Base-by-base conservation (phyloP, 2,329 filamentous ascomycete species). In the Hypoxylon sp. region DNA sequence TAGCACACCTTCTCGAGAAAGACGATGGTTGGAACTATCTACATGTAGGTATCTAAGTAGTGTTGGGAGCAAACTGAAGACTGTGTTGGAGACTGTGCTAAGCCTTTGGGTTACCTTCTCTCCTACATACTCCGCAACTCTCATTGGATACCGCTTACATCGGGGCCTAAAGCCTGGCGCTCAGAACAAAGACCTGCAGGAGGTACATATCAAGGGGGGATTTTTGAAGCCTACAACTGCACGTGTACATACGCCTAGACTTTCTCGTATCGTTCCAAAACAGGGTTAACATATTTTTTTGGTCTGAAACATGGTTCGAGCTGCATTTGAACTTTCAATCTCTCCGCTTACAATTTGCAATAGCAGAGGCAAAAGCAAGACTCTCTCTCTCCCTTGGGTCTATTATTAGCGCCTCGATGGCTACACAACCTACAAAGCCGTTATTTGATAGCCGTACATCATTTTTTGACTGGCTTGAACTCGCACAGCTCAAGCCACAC, bases 291-390 rank as follows among this genome's bases (percentile, higher is more conserved):
- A 60, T 60, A n/a, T 25, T 25, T 28, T 65, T 58, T 50, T 60
- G 52, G 60, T 60, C 60, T 70, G 68, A 66, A 68, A 68, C 68
- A 68, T 67, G 65, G 60, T 65, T 67, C 45, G 45, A 60, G 43
- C 60, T 66, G 60, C 60, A 68, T 62, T 63, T 57, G 45, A 61
- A 68, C 58, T 36, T 65, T 61, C 51, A 52, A 45, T 49, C 34
- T 19, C 46, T 34, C 25, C 43, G 17, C 30, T 14, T 52, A 56
- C 52, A 34, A 45, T 53, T 23, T 23, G 23, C 23, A 30, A 5
- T 30, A 30, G 28, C 51, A 53, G 30, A 59, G 23, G 30, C 36
- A 53, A 56, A 46, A 28, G 56, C 11, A 28, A 62, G 17, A 25
- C 41, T 36, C 43, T 19, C 21, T 51, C 14, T 25, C 34, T 28